A percentile compares a stretch with the other conserved stretches of the same genome.
Conservation (phyloP, 257 asterid genomes). For the Gentiana macrophylla region DNA sequence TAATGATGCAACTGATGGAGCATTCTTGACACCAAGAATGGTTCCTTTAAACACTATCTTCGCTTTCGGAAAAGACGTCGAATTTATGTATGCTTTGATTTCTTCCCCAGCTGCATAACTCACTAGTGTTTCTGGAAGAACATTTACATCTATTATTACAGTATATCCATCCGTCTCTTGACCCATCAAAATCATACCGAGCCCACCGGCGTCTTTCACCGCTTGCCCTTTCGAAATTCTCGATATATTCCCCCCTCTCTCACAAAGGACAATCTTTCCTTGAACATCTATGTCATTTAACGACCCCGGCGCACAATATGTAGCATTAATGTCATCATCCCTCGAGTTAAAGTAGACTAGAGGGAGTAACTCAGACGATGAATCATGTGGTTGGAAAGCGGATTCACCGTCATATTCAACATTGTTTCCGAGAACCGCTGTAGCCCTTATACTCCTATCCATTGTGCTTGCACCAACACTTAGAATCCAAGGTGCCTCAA, state of each 20-base stretch:
- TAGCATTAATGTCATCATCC: no score
- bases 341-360: conserved; percentile 7
- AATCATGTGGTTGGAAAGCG: conserved; percentile 13
- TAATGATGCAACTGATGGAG: conserved; percentile 19
- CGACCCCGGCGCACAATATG: no score
- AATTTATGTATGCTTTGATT: conserved; percentile 16
- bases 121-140: conserved; percentile 16
- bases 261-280: conserved; percentile 21
- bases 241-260: conserved; percentile 9
- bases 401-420: conserved; percentile 13
- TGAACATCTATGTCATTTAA: conserved; percentile 2
- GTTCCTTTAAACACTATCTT: conserved; percentile 19
- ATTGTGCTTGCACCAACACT: conserved; percentile 87
- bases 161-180: conserved; percentile 11
- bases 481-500: conserved; percentile 81
- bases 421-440: conserved; percentile 34
- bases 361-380: conserved; percentile 9
- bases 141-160: conserved; percentile 7
- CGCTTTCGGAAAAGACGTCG: conserved; percentile 16
- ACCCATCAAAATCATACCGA: conserved; percentile 21
- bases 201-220: conserved; percentile 19
- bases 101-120: conserved; percentile 11
- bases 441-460: conserved; percentile 64
- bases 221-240: conserved; percentile 8
- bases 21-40: not conserved